These are phyloP conservation scores for Fusarium lateritium DNA, from an alignment of 2,329 filamentous ascomycete species.

Conservation along the genomic window DNA sequence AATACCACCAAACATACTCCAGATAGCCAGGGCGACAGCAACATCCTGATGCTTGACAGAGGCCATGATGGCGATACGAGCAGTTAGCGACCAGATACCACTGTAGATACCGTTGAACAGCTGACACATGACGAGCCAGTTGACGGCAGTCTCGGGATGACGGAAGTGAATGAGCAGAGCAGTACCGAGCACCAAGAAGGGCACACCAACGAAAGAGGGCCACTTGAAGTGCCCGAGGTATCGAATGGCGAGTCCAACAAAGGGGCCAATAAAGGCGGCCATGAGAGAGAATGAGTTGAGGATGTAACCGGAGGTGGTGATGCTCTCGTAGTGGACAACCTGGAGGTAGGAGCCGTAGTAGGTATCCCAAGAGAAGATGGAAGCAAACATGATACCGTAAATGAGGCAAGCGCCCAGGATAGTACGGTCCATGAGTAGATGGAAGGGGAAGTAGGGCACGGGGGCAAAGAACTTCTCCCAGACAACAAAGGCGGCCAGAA, in stretches of 20 bases:
- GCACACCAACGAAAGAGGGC: constrained; percentile 57
- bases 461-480: constrained; percentile 34
- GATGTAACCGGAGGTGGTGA: constrained; percentile 59
- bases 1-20: constrained; percentile 70
- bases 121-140: constrained; percentile 70
- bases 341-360: constrained; percentile 68
- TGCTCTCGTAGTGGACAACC: constrained; percentile 59
- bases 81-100: constrained; percentile 60
- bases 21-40: constrained; percentile 69
- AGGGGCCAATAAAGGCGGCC: constrained; percentile 61
- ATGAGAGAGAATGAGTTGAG: constrained; percentile 64
- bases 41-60: constrained; percentile 69
- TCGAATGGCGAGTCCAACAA: constrained; percentile 58
- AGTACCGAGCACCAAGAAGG: constrained; percentile 59
- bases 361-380: constrained; percentile 58
- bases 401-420: constrained; percentile 31
- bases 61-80: constrained; percentile 71
- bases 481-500: constrained; percentile 64
- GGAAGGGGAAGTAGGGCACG: constrained; percentile 41
- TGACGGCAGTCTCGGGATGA: constrained; percentile 52
- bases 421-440: constrained; percentile 31
- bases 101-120: constrained; percentile 46
- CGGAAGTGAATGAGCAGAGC: constrained; percentile 61
- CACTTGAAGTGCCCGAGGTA: constrained; percentile 56
- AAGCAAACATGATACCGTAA: constrained; percentile 39